These are phyloP conservation scores for Talaromyces sp. DNA, from an alignment of 2,329 filamentous ascomycete species.

Conservation along the genomic window DNA sequence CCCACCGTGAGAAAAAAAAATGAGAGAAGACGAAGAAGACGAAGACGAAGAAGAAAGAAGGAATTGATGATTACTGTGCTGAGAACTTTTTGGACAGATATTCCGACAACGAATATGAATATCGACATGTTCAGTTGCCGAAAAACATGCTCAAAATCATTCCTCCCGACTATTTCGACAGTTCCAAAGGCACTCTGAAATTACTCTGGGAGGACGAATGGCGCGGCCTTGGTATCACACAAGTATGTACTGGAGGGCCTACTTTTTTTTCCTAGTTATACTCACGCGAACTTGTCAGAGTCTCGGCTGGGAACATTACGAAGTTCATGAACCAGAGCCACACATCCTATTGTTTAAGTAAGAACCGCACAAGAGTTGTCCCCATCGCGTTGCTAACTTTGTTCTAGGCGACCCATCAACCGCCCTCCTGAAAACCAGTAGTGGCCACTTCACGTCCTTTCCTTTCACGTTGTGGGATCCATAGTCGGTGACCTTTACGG, in stretches of 20 bases:
- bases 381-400: constrained; percentile 16
- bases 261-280: background rate
- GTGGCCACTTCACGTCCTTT: background rate
- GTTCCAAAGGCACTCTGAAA: constrained; percentile 85
- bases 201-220: constrained; percentile 98
- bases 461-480: constrained; percentile 13
- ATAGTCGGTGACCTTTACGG: constrained; percentile 7
- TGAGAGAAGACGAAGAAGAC: background rate
- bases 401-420: constrained; percentile 69
- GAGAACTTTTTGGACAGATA: constrained; percentile 57
- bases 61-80: background rate
- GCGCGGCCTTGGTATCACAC: constrained; percentile 93
- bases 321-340: constrained; percentile 97
- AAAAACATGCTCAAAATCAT: constrained; percentile 98
- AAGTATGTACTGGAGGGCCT: constrained; percentile 52
- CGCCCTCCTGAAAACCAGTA: constrained; percentile 58
- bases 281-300: constrained; percentile 54
- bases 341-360: constrained; percentile 99
- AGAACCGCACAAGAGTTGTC: constrained; percentile 35
- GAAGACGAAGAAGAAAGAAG: background rate
- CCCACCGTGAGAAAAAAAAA: background rate
- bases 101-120: constrained; percentile 87
- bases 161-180: constrained; percentile 89
- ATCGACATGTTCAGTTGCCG: constrained; percentile 93
- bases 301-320: constrained; percentile 98